Conservation (phyloP, 2,329 filamentous ascomycete species). For the Cryoendolithus antarcticus region DNA sequence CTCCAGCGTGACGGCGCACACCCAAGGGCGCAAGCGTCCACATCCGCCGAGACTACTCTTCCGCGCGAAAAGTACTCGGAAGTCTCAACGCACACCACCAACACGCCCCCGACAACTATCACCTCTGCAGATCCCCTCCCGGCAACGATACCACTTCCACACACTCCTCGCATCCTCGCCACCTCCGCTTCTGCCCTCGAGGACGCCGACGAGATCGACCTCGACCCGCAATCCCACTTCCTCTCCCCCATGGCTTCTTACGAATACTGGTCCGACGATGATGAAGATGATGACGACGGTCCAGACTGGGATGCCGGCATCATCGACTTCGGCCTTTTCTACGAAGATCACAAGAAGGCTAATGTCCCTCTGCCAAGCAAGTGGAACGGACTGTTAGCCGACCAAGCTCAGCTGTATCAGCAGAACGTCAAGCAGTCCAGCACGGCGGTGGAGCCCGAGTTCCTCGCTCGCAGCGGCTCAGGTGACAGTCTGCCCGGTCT, state of each 20-base stretch:
- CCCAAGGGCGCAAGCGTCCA: too few species aligned
- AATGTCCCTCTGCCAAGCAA: conserved; percentile 11
- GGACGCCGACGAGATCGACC: conserved; percentile 15
- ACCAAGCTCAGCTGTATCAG: conserved; percentile 15
- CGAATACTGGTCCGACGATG: conserved; percentile 18
- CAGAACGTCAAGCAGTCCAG: conserved; percentile 9
- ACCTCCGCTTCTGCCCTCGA: conserved; percentile 2
- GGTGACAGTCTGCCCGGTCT: conserved; percentile 16
- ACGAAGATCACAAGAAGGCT: conserved; percentile 15
- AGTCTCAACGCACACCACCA: too few species aligned
- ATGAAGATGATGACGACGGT: conserved; percentile 13
- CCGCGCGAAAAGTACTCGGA: too few species aligned
- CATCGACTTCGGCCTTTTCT: conserved; percentile 23
- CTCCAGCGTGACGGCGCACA: too few species aligned
- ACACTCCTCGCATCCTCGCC: too few species aligned
- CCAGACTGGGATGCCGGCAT: conserved; percentile 21
- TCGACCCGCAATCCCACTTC: conserved; percentile 21
- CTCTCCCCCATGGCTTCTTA: conserved; percentile 20
- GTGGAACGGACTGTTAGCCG: conserved; percentile 16
- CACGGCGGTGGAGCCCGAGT: neutral
- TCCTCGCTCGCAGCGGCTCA: conserved; percentile 1
- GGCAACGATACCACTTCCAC: too few species aligned
- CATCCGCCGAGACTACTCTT: too few species aligned
- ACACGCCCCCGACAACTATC: too few species aligned
- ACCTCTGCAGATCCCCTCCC: too few species aligned